Evolutionary conservation across 306 rosid genomes (phyloP).

Genomic region (Cucumis hystrix): DNA sequence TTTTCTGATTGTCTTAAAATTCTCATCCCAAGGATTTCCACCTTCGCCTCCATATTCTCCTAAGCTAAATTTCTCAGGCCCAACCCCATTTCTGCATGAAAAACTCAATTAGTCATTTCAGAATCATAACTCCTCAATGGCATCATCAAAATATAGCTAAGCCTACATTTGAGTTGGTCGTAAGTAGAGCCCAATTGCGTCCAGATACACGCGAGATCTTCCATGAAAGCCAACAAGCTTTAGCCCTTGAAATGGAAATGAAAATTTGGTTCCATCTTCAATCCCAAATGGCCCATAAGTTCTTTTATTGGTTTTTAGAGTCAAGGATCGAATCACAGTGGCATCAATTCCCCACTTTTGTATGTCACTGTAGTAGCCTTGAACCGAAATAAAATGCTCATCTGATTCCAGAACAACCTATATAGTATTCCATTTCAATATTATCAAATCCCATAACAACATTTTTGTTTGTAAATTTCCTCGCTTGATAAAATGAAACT

Average conservation of each 20-base stretch:
- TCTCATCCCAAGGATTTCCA: not conserved
- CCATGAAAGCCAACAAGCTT: not conserved
- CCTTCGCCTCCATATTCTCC: conserved; percentile 1
- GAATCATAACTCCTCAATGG: not conserved
- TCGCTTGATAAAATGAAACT: not conserved
- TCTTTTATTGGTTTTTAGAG: not conserved
- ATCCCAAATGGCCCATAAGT: not conserved
- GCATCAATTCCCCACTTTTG: not conserved
- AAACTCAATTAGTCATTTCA: not conserved
- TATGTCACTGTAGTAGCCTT: not conserved
- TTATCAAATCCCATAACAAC: not conserved
- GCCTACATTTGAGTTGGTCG: not conserved
- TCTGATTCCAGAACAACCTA: not conserved
- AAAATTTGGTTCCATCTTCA: not conserved
- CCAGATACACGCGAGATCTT: not conserved
- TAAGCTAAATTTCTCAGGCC: not conserved
- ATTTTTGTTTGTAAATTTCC: not conserved
- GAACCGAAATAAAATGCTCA: not conserved
- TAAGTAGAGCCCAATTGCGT: not conserved
- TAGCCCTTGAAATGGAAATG: not conserved
- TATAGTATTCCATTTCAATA: not conserved
- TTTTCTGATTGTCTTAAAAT: not conserved
- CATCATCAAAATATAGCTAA: not conserved
- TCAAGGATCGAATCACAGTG: not conserved
- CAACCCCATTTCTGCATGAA: not conserved